Base-by-base conservation (phyloP, 768 basidiomycete species). In the Podaxis sp. region DNA sequence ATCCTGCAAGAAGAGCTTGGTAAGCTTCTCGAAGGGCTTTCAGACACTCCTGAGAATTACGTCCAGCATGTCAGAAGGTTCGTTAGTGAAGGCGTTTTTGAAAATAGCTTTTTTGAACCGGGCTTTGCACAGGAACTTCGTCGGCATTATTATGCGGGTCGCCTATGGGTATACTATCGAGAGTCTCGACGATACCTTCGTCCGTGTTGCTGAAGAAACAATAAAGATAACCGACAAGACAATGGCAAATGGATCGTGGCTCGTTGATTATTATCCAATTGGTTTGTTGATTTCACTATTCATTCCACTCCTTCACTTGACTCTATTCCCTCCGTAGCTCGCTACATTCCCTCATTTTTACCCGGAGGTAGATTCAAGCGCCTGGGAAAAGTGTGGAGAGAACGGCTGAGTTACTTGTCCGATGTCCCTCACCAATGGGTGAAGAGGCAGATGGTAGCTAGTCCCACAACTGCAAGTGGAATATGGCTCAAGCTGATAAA, bases 361-460 rank as follows among this genome's bases (percentile, higher is more conserved):
- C 84, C 84, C 5, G 80, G 81, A 11, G 76, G 77, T 5, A 69
- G 64, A 0, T 85, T 82, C 73, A 80, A 79, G 61, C 74, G 77
- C 4, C 74, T 79, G 66, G 82, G 78, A 28, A 67, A 71, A 13
- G 65, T 54, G 27, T 83, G 80, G 81, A 63, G 66, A 61, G 63
- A 66, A 63, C 75, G 74, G 59, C 70, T 72, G 53, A 69, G 66
- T 38, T 65, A 66, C 62, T 72, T 71, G 62, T 80, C 73, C 28
- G 74, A 72, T 35, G 71, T 74, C 10, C 77, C 77, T 4, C 76
- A 78, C 63, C 57, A 71, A 47, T 80, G 77, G 78, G 79, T 79
- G 28, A 80, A 81, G 62, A 61, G 74, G 47, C 76, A 78, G 59
- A 76, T 84, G 68, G 77, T 78, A 55, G 35, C 67, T 53, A 6